phyloP scores from a whole-genome alignment of 2,329 filamentous ascomycete species.

The Paraphoma sp. region DNA sequence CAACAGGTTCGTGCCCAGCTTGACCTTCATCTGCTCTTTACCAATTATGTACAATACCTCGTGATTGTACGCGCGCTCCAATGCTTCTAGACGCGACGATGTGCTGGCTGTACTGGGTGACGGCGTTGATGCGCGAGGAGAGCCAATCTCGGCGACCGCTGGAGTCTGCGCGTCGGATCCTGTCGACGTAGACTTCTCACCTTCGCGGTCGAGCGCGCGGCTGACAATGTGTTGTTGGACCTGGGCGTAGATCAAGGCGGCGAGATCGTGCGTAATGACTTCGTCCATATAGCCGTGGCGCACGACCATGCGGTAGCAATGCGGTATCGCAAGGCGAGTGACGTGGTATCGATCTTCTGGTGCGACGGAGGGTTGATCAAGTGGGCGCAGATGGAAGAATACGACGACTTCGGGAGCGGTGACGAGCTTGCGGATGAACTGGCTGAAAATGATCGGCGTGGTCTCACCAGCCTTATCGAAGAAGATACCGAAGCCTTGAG shows the following conservation, averaged over 20 bases:
- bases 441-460: constrained; percentile 71
- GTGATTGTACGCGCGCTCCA: constrained; percentile 54
- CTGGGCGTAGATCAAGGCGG: constrained; percentile 61
- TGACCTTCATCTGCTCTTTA: constrained; percentile 56
- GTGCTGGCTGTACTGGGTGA: constrained; percentile 32
- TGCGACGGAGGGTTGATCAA: constrained; percentile 59
- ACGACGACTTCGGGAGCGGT: constrained; percentile 72
- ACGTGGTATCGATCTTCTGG: constrained; percentile 58
- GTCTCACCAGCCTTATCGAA: constrained; percentile 77
- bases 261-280: constrained; percentile 70
- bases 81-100: constrained; percentile 34
- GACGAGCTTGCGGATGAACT: constrained; percentile 75
- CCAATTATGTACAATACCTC: constrained; percentile 63
- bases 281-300: constrained; percentile 78
- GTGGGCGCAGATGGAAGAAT: constrained; percentile 75
- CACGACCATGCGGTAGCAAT: constrained; percentile 72
- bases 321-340: constrained; percentile 57
- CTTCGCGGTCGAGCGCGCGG: constrained; percentile 35
- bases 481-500: constrained; percentile 72
- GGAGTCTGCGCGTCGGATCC: constrained; percentile 1
- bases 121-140: constrained; percentile 13
- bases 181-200: constrained; percentile 21
- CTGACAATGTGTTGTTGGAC: constrained; percentile 52
- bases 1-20: constrained; percentile 48
- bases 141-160: neutral